Evolutionary conservation across 768 basidiomycete species (phyloP), one percentile per base, ranked within the genome.

Genomic region (Dentipellis sp.): DNA sequence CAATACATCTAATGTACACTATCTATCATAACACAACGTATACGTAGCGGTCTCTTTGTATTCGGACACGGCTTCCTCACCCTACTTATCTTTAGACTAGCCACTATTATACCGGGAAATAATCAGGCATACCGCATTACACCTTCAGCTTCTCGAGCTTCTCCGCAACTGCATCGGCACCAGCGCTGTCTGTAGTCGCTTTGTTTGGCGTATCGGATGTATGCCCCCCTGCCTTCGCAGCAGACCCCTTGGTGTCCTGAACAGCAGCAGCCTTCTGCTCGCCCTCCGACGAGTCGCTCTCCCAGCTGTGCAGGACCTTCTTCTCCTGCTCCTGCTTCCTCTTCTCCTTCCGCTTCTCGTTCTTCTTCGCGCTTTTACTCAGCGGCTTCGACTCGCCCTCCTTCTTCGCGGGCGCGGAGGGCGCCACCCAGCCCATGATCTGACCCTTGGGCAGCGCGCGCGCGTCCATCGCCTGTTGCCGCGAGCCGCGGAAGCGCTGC

Each of bases 331-430:
- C 90, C 64, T 84, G 88, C 67, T 81, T 82, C 63, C 82, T 77
- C 70, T 93, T 92, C 58, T 87, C 86, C 59, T 83, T 86, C 72
- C 86, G 83, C 71, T 84, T 89, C 45, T 84, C 90, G 48, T 88
- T 87, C 74, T 94, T 93, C 69, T 85, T 82, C 65, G 84, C 69
- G 12, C 68, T 70, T 65, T 78, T 78, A 50, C 68, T 73, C 65
- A 72, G 65, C 4, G 73, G 62, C 23, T 50, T 50, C 9, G 48
- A 23, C 21, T 16, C 23, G 19, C 16, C 48, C 14, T 77, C 55
- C 7, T 59, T 57, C 34, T 58, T 58, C 42, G 52, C 69, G 34
- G 78, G 64, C 29, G 29, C 29, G 1, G 82, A 71, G 12, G 86
- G 81, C 23, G 89, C 79, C 11, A 78, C 72, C 89, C 90, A 91